phyloP scores from a whole-genome alignment of 2,329 filamentous ascomycete genomes.

The Penicillium frequentans region DNA sequence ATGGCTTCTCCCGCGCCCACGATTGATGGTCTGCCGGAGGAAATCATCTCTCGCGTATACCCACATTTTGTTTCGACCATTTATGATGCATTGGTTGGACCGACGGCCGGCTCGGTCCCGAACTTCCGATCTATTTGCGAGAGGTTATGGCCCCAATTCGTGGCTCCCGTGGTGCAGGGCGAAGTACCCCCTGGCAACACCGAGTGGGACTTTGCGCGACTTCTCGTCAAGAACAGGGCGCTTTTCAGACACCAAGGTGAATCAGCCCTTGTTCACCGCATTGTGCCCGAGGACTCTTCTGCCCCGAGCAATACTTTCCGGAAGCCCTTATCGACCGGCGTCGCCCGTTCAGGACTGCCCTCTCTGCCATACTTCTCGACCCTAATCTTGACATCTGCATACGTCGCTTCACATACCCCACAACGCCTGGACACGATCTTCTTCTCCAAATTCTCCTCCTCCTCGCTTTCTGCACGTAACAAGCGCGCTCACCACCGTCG shows the following conservation, averaged over 20 bases:
- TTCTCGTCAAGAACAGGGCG: slow-evolving; percentile 61
- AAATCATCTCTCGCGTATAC: slow-evolving; percentile 39
- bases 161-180: slow-evolving; percentile 72
- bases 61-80: slow-evolving; percentile 77
- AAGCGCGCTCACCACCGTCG: slow-evolving; percentile 46
- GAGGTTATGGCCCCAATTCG: slow-evolving; percentile 82
- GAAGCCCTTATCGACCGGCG: slow-evolving; percentile 21
- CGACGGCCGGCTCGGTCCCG: slow-evolving; percentile 76
- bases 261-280: slow-evolving; percentile 42
- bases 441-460: slow-evolving; percentile 51
- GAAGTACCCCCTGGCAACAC: slow-evolving; percentile 50
- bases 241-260: slow-evolving; percentile 50
- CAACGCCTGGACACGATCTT: slow-evolving; percentile 50
- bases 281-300: slow-evolving; percentile 34
- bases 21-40: slow-evolving; percentile 30
- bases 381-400: slow-evolving; percentile 48
- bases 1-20: slow-evolving; percentile 52
- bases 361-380: slow-evolving; percentile 49
- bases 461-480: slow-evolving; percentile 42
- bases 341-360: slow-evolving; percentile 33
- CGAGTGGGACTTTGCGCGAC: slow-evolving; percentile 77
- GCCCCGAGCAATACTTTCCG: slow-evolving; percentile 10
- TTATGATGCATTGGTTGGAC: slow-evolving; percentile 81
- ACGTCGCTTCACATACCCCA: slow-evolving; percentile 49
- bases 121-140: slow-evolving; percentile 69